Evolutionary conservation across 345 rosid species (phyloP), one percentile per base, ranked within the genome.

Genomic region (Dipteronia dyeriana): DNA sequence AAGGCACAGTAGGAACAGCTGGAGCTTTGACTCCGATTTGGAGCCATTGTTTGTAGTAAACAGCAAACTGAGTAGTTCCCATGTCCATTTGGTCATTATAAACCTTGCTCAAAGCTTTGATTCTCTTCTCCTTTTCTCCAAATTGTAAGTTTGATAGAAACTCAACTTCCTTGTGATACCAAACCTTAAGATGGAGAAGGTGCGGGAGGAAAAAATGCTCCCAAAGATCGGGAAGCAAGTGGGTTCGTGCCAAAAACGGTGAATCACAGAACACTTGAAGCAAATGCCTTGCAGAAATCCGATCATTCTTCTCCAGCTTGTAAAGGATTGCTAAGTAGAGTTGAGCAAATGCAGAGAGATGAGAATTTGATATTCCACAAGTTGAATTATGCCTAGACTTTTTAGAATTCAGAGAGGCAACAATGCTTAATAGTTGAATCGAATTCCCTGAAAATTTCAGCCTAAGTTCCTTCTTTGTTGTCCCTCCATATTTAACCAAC

Each of bases 221-320:
- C 95, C 95, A 89, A 11, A 91, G 81, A 84, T 91, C 91, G 25
- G 90, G 87, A 81, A 91, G 87, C 86, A 91, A 75, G 61, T 84
- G 89, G 16, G 90, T 83, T 70, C 95, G 81, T 0, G 89, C 90
- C 19, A 89, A 71, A 68, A 83, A 85, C 1, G 91, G 93, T 0
- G 91, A 81, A 54, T 89, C 89, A 14, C 78, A 79, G 61, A 91
- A 91, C 3, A 88, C 87, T 76, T 87, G 89, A 34, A 91, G 93
- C 73, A 91, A 70, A 75, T 89, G 93, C 49, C 79, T 70, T 0
- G 91, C 87, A 0, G 87, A 89, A 17, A 79, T 61, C 72, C 86
- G 71, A 63, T 88, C 78, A 45, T 87, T 91, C 85, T 84, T 89
- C 86, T 89, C 88, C 0, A 88, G 71, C 84, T 89, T 91, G 88